Percentiles rank a stretch among this genome's conserved stretches.
phyloP scores from a whole-genome alignment of 768 basidiomycete genomes.

The Tephrocybe sp. region DNA sequence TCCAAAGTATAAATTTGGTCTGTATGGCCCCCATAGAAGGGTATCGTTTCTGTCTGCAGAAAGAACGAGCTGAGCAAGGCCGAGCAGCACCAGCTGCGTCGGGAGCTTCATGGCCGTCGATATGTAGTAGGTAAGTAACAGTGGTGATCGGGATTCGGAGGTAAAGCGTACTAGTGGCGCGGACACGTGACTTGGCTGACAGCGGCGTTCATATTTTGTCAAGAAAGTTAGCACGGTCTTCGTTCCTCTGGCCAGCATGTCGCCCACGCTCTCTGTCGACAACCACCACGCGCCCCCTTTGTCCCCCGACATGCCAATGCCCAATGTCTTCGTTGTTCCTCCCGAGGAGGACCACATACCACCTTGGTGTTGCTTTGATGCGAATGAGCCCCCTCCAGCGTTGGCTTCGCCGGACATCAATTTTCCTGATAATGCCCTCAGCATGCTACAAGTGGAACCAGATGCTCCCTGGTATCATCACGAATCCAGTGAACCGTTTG shows the following conservation, averaged over 20 bases:
- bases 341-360: slow-evolving; percentile 59
- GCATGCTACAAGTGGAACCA: slow-evolving; percentile 15
- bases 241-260: slow-evolving; percentile 11
- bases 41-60: slow-evolving; percentile 48
- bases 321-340: slow-evolving; percentile 55
- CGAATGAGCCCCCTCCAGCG: slow-evolving; percentile 29
- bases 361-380: slow-evolving; percentile 59
- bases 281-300: slow-evolving; percentile 7
- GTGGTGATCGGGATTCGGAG: background rate
- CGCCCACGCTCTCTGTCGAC: slow-evolving; percentile 13
- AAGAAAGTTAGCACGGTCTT: no score
- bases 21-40: slow-evolving; percentile 82
- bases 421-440: slow-evolving; percentile 32
- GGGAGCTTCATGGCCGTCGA: slow-evolving; percentile 38
- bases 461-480: slow-evolving; percentile 22
- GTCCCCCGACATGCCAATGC: slow-evolving; percentile 29
- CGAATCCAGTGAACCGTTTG: slow-evolving; percentile 6
- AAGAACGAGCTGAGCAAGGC: slow-evolving; percentile 38
- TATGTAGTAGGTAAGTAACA: background rate
- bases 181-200: slow-evolving; percentile 18
- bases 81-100: slow-evolving; percentile 44
- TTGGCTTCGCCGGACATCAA: slow-evolving; percentile 27
- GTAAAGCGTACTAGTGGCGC: slow-evolving; percentile 3
- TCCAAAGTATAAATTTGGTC: slow-evolving; percentile 96
- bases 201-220: background rate